Percentiles rank a stretch among this genome's conserved stretches.
phyloP scores from a whole-genome alignment of 495 filamentous ascomycete genomes.

The Penicillium steckii region DNA sequence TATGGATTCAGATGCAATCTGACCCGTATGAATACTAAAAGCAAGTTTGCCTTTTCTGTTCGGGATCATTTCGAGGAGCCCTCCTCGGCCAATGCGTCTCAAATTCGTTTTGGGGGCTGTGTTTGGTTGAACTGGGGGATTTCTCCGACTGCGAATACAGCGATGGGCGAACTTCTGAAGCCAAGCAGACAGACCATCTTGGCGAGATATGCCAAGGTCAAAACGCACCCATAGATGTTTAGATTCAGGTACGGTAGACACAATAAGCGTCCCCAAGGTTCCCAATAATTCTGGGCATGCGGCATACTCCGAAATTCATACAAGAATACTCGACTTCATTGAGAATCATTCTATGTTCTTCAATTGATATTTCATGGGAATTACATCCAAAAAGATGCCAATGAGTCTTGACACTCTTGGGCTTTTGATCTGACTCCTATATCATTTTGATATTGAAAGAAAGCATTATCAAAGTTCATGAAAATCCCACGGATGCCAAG shows the following conservation, averaged over 20 bases:
- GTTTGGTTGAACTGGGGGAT: too few relatives aligned
- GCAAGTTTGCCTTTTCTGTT: too few relatives aligned
- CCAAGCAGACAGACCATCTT: background rate
- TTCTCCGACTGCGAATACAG: background rate
- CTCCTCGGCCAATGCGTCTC: too few relatives aligned
- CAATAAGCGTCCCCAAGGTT: background rate
- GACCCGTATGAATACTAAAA: too few relatives aligned
- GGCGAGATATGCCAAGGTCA: background rate
- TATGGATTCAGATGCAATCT: too few relatives aligned
- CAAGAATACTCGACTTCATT: background rate
- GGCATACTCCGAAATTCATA: background rate
- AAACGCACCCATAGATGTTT: background rate
- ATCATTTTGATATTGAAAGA: background rate
- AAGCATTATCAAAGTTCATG: background rate
- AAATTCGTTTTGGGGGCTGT: too few relatives aligned
- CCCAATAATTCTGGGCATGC: background rate
- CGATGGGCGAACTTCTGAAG: background rate
- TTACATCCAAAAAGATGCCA: too few relatives aligned
- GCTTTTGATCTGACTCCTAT: background rate
- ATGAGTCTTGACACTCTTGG: background rate
- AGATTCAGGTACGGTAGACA: background rate
- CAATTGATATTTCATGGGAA: background rate
- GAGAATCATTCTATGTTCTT: background rate
- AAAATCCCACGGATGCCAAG: background rate
- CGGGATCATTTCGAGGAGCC: too few relatives aligned